Conservation (phyloP, 805 yeast genomes). For the Candida berthetii region DNA sequence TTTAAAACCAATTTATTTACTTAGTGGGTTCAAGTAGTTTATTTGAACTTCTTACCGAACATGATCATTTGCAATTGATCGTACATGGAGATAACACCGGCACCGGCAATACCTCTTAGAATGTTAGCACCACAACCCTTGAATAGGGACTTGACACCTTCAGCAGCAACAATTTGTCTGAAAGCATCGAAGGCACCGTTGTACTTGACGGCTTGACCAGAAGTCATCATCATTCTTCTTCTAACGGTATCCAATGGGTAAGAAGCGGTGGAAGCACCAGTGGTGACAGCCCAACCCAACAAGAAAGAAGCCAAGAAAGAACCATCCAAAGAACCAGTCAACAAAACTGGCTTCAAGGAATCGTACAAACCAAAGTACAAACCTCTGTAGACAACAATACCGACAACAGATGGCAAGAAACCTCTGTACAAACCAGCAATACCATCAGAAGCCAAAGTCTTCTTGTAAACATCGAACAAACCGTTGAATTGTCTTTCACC, state of each 20-base stretch:
- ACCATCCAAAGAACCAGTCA: conserved; percentile 93
- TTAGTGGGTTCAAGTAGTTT: conserved; percentile 19
- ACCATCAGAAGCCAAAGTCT: conserved; percentile 95
- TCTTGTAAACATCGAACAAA: conserved; percentile 91
- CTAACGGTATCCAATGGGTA: conserved; percentile 99
- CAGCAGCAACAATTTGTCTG: conserved; percentile 89
- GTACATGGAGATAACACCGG: conserved; percentile 97
- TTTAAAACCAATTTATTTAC: too few relatives aligned
- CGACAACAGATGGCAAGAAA: conserved; percentile 96
- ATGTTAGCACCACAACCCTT: conserved; percentile 99
- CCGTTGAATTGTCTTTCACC: conserved; percentile 98
- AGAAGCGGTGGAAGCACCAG: conserved; percentile 98
- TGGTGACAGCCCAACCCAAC: conserved; percentile 97
- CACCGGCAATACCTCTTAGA: conserved; percentile 99
- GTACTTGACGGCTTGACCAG: conserved; percentile 98
- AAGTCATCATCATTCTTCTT: conserved; percentile 99
- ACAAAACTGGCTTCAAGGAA: conserved; percentile 90
- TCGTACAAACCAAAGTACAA: conserved; percentile 97
- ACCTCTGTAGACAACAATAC: conserved; percentile 99
- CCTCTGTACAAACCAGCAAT: conserved; percentile 98
- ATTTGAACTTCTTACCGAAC: conserved; percentile 93
- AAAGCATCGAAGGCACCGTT: conserved; percentile 92
- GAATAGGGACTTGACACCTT: conserved; percentile 90
- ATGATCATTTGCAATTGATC: conserved; percentile 93
- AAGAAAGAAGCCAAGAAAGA: conserved; percentile 92